phyloP scores from a whole-genome alignment of 1,284 basidiomycete genomes.

The Xerocomus cyaneibrunnescens region DNA sequence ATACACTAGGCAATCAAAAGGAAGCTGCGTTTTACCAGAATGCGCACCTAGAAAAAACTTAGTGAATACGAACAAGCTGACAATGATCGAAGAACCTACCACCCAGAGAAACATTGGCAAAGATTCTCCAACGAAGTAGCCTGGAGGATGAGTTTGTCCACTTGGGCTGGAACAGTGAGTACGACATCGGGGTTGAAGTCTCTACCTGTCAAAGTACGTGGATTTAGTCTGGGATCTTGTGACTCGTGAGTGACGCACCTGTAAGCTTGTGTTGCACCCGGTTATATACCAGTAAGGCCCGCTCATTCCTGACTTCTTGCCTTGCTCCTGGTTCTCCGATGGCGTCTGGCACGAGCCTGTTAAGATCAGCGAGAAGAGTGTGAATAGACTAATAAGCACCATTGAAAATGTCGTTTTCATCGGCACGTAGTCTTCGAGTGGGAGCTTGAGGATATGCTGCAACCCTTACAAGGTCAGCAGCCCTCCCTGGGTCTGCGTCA shows the following conservation, averaged over 20 bases:
- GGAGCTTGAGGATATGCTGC: slow-evolving; percentile 76
- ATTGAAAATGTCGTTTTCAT: slow-evolving; percentile 82
- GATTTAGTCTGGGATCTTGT: not conserved
- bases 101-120: slow-evolving; percentile 95
- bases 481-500: slow-evolving; percentile 51
- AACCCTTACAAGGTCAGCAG: slow-evolving; percentile 63
- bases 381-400: slow-evolving; percentile 40
- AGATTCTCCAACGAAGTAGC: slow-evolving; percentile 92
- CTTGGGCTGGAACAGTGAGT: slow-evolving; percentile 76
- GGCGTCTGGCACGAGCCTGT: slow-evolving; percentile 45
- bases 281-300: slow-evolving; percentile 88
- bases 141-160: slow-evolving; percentile 88
- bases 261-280: slow-evolving; percentile 93
- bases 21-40: slow-evolving; percentile 45
- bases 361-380: not conserved
- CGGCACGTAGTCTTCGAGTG: slow-evolving; percentile 70
- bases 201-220: slow-evolving; percentile 53
- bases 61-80: not conserved
- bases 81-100: slow-evolving; percentile 48
- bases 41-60: slow-evolving; percentile 36
- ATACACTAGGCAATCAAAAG: slow-evolving; percentile 8
- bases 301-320: slow-evolving; percentile 88
- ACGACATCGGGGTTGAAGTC: slow-evolving; percentile 86
- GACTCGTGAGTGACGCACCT: slow-evolving; percentile 46
- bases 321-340: slow-evolving; percentile 50